Evolutionary conservation across 768 basidiomycete species (phyloP), one percentile per base, ranked within the genome.

Genomic region (Pleurotus cornucopiae): DNA sequence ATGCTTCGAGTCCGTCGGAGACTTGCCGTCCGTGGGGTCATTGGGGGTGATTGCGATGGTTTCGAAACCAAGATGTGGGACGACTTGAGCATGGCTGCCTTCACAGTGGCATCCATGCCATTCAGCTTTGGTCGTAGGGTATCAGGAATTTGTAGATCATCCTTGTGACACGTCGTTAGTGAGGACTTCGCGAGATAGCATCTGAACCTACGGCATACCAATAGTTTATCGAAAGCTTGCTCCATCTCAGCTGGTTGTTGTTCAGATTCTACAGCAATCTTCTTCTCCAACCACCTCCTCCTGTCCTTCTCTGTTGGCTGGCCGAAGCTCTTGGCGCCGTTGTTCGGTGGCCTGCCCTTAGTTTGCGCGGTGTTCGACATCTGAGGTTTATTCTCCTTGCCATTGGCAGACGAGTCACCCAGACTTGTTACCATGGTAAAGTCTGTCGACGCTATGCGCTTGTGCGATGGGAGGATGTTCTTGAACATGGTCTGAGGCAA

Each of bases 11-110:
- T 83, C 61, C 82, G 82, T 45, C 91, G 83, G 34, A 91, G 69
- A 39, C 69, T 63, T 38, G 62, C 61, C 16, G 80, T 72, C 47
- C 79, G 78, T 23, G 86, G 82, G 3, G 83, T 80, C 14, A 66
- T 61, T 2, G 82, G 79, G 39, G 71, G 71, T 20, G 68, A 62
- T 34, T 45, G 65, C 23, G 67, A 63, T 25, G 73, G 73, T 57
- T 70, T 76, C 6, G 74, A 68, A 16, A 78, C 71, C 67, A 90
- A 73, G 23, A 81, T 79, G 26, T 87, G 84, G 0, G 91, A 92
- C 0, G 91, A 91, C 66, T 90, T 92, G 55, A 96, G 75, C 90
- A 96, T 94, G 11, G 89, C 90, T 4, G 89, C 91, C 67, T 96
- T 96, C 49, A 96, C 89, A 1, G 87, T 84, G 0, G 85, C 73